These are phyloP conservation scores for Candida sojae DNA, from an alignment of 1,139 yeast species.

Conservation along the genomic window DNA sequence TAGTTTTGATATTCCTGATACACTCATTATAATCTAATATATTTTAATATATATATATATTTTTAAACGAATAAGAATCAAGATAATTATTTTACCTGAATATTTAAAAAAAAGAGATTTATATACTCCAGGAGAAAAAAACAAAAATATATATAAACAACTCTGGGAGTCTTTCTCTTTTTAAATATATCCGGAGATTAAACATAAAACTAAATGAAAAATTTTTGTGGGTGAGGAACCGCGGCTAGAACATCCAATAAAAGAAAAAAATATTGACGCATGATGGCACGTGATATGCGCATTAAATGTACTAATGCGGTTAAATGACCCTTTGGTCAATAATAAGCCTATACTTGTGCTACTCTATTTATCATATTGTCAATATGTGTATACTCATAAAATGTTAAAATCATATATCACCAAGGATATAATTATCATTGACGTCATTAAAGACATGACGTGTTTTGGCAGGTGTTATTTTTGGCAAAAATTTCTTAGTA, in stretches of 20 bases:
- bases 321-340: not conserved
- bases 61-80: not conserved
- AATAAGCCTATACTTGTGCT: too few relatives aligned
- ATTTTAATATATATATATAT: not conserved
- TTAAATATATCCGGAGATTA: not conserved
- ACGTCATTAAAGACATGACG: too few relatives aligned
- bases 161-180: too few relatives aligned
- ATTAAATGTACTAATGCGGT: not conserved
- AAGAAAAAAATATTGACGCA: not conserved
- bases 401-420: too few relatives aligned
- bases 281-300: not conserved
- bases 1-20: constrained; percentile 4
- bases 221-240: not conserved
- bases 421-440: too few relatives aligned
- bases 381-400: too few relatives aligned
- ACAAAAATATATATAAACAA: not conserved
- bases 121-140: not conserved
- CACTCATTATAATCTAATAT: not conserved
- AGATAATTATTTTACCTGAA: not conserved
- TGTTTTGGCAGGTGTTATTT: too few relatives aligned
- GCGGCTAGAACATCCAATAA: not conserved
- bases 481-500: too few relatives aligned
- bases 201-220: too few relatives aligned
- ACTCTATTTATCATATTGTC: too few relatives aligned
- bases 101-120: not conserved